A percentile compares a stretch with the other conserved stretches of the same genome.
Conservation (phyloP, 805 yeast species). For the Kuraishia molischiana region DNA sequence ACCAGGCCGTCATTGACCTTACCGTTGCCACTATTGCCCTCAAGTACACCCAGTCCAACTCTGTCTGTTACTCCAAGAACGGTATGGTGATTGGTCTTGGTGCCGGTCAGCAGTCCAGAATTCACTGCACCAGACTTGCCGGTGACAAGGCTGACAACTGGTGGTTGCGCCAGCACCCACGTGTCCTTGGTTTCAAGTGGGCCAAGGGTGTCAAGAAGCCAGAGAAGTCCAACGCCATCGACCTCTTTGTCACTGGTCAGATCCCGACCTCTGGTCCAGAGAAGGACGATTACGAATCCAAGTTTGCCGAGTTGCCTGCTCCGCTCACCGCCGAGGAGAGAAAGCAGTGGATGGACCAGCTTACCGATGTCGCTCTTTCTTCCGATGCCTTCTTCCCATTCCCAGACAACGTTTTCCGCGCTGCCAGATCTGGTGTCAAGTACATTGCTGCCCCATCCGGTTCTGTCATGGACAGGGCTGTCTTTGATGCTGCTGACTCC, state of each 20-base stretch:
- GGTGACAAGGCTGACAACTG: slow-evolving; percentile 99
- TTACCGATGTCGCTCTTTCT: slow-evolving; percentile 80
- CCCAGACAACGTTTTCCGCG: slow-evolving; percentile 98
- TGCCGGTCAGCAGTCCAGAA: slow-evolving; percentile 99
- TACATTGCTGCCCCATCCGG: slow-evolving; percentile 96
- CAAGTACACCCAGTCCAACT: slow-evolving; percentile 97
- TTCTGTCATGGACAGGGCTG: slow-evolving; percentile 95
- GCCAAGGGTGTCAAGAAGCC: slow-evolving; percentile 98
- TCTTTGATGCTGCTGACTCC: slow-evolving; percentile 91
- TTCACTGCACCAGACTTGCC: slow-evolving; percentile 98
- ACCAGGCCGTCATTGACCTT: slow-evolving; percentile 87
- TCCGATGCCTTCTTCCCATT: slow-evolving; percentile 99
- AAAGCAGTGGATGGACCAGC: slow-evolving; percentile 73
- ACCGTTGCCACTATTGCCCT: slow-evolving; percentile 96
- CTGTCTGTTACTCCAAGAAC: slow-evolving; percentile 95
- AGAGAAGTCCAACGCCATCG: slow-evolving; percentile 97
- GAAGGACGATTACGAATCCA: slow-evolving; percentile 82
- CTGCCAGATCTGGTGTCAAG: slow-evolving; percentile 93
- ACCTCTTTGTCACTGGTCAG: slow-evolving; percentile 83
- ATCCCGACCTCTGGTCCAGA: slow-evolving; percentile 90
- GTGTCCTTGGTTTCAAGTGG: slow-evolving; percentile 89
- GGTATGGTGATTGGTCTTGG: slow-evolving; percentile 99
- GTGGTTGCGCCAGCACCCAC: slow-evolving; percentile 99
- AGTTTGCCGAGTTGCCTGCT: slow-evolving; percentile 74
- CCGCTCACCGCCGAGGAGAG: slow-evolving; percentile 81